phyloP scores from a whole-genome alignment of 768 basidiomycete species.

The Suillus hirtellus region DNA sequence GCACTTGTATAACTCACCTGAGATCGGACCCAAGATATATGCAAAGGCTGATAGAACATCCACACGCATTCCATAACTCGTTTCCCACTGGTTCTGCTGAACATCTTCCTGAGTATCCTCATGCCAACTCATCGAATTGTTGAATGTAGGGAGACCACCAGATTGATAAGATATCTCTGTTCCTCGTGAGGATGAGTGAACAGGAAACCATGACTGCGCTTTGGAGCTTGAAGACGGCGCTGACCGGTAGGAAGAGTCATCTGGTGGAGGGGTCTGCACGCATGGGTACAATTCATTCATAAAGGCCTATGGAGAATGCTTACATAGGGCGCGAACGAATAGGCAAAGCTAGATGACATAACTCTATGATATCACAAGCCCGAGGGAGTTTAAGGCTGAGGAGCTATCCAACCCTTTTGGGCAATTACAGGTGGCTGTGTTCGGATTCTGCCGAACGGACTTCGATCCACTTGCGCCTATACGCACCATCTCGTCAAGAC shows the following conservation, averaged over 20 bases:
- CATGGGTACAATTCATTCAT: conserved; percentile 7
- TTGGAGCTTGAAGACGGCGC: conserved; percentile 26
- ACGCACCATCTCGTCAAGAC: conserved; percentile 27
- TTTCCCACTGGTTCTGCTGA: conserved; percentile 66
- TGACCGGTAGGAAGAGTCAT: conserved; percentile 41
- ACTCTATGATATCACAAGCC: conserved; percentile 26
- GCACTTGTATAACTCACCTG: conserved; percentile 49
- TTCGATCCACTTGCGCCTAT: conserved; percentile 21
- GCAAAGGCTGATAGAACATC: conserved; percentile 64
- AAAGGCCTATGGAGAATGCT: conserved; percentile 16
- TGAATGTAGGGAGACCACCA: conserved; percentile 62
- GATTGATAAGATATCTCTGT: conserved; percentile 63
- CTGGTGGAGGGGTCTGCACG: conserved; percentile 56
- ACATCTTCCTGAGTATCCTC: conserved; percentile 39
- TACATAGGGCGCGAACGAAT: conserved; percentile 66
- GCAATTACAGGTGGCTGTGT: conserved; percentile 26
- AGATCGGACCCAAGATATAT: conserved; percentile 70
- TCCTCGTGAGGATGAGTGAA: conserved; percentile 28
- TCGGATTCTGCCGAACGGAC: conserved; percentile 49
- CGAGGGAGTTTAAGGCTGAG: not conserved
- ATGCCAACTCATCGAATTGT: conserved; percentile 43
- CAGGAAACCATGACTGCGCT: conserved; percentile 55
- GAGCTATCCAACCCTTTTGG: conserved; percentile 3
- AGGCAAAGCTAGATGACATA: conserved; percentile 41
- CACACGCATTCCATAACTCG: conserved; percentile 63